phyloP scores from a whole-genome alignment of 371 early-diverging fungal genomes.

The Apophysomyces variabilis region DNA sequence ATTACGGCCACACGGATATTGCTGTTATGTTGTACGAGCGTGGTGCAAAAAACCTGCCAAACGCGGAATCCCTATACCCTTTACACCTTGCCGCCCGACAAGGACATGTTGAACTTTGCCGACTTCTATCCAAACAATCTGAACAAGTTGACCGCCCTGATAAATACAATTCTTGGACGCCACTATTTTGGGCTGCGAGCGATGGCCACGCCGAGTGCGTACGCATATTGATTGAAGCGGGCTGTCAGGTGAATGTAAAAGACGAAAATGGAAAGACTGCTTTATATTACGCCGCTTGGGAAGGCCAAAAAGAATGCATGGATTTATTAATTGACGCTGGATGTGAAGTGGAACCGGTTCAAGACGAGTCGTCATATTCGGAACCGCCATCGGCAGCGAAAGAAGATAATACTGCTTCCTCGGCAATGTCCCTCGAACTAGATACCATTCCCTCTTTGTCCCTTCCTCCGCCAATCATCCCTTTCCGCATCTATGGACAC shows the following conservation, averaged over 20 bases:
- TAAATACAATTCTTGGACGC: constrained; percentile 94
- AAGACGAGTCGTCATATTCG: constrained; percentile 13
- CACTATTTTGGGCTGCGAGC: constrained; percentile 92
- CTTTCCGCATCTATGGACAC: constrained; percentile 96
- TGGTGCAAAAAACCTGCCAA: constrained; percentile 69
- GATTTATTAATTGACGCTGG: constrained; percentile 66
- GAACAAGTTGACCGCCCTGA: constrained; percentile 80
- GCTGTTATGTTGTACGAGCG: constrained; percentile 75
- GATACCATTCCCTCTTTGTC: constrained; percentile 85
- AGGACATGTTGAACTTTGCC: constrained; percentile 79
- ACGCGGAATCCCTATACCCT: constrained; percentile 83
- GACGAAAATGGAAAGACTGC: constrained; percentile 89
- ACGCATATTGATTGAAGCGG: constrained; percentile 78
- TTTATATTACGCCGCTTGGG: constrained; percentile 92
- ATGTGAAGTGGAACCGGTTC: constrained; percentile 44
- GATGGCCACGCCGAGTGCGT: constrained; percentile 91
- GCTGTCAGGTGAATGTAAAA: constrained; percentile 72
- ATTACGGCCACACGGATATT: constrained; percentile 89
- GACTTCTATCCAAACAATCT: constrained; percentile 74
- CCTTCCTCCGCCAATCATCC: constrained; percentile 96
- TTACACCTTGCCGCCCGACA: constrained; percentile 89
- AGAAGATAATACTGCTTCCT: constrained; percentile 20
- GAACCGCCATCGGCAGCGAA: constrained; percentile 10
- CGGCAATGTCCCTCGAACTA: constrained; percentile 54
- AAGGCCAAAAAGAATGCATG: constrained; percentile 86